Evolutionary conservation across 2,329 filamentous ascomycete genomes (phyloP), one percentile per base, ranked within the genome.

Genomic region (Simplicillium sp.): DNA sequence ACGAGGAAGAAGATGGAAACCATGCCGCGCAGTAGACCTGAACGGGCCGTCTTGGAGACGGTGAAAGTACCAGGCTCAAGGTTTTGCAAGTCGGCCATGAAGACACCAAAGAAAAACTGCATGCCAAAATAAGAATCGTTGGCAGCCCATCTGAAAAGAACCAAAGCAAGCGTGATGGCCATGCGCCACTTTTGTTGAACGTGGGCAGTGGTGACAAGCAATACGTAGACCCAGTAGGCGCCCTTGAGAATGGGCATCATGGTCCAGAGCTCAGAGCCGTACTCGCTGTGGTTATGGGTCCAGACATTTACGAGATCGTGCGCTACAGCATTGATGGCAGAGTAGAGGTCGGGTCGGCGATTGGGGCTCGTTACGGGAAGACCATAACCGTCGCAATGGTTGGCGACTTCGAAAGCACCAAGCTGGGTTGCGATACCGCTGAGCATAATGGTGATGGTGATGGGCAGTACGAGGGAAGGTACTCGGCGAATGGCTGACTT

Each of bases 41-140:
- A 61, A 36, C 61, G 49, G 9, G 70, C 61, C 47, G 67, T 71
- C 15, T 72, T 65, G 7, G 34, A 8, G 8, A 17, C n/a, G 34
- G 5, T 29, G 38, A 44, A 44, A 38, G 64, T 65, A 47, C 71
- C 67, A 1, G 65, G 58, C 34, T 64, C 64, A 48, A 68, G 59
- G 53, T 74, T 71, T 45, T 75, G 71, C 31, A 80, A 50, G 49
- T 82, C 77, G 28, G 75, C 71, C 25, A 82, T 64, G 51, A 81
- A 73, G 50, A 76, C 75, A 45, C 78, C 78, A 44, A 71, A 72
- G 56, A 78, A 75, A 52, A 80, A 73, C 54, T 77, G 77, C 58
- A 75, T 71, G 37, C 71, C 70, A 44, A 74, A 75, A 29, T 59
- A 59, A 25, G 63, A 46, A 31, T 61, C 55, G 7, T 46, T 46